These are phyloP conservation scores for Agaricales sp. DNA, from an alignment of 1,284 basidiomycete genomes.

Conservation along the genomic window DNA sequence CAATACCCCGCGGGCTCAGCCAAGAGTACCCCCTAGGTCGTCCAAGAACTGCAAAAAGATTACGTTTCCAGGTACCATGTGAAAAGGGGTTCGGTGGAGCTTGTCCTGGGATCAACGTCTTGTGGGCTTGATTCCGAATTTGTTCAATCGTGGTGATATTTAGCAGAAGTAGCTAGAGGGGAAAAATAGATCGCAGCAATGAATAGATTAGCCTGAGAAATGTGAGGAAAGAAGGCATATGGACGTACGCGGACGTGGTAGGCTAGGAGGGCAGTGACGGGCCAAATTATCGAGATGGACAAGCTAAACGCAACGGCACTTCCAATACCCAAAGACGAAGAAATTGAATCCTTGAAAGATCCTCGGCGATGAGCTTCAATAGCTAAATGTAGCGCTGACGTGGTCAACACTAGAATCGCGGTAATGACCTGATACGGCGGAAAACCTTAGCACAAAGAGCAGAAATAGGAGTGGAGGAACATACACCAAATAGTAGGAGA, in stretches of 20 bases:
- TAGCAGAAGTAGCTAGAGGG: constrained; percentile 57
- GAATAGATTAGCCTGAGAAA: too few species aligned
- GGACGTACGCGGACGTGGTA: constrained; percentile 78
- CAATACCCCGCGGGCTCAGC: constrained; percentile 43
- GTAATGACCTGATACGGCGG: constrained; percentile 46
- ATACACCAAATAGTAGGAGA: constrained; percentile 62
- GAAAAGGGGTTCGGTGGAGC: constrained; percentile 71
- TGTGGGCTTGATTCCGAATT: constrained; percentile 76
- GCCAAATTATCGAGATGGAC: constrained; percentile 66
- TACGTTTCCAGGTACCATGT: constrained; percentile 61
- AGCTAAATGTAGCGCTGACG: constrained; percentile 71
- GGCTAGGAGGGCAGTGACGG: constrained; percentile 63
- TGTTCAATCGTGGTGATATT: constrained; percentile 93
- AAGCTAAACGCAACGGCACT: constrained; percentile 73
- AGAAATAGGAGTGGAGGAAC: constrained; percentile 20
- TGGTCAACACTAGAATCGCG: constrained; percentile 67
- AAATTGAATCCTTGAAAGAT: constrained; percentile 44
- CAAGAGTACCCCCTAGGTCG: constrained; percentile 63
- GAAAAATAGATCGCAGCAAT: too few species aligned
- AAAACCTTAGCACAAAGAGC: constrained; percentile 8
- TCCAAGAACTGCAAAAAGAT: constrained; percentile 60
- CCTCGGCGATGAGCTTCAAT: constrained; percentile 41
- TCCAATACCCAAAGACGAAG: constrained; percentile 53
- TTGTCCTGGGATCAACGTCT: constrained; percentile 46
- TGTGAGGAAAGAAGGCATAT: not conserved